Evolutionary conservation across 371 early-diverging fungal genomes (phyloP), one percentile per base, ranked within the genome.

Genomic region (Apophysomyces variabilis): DNA sequence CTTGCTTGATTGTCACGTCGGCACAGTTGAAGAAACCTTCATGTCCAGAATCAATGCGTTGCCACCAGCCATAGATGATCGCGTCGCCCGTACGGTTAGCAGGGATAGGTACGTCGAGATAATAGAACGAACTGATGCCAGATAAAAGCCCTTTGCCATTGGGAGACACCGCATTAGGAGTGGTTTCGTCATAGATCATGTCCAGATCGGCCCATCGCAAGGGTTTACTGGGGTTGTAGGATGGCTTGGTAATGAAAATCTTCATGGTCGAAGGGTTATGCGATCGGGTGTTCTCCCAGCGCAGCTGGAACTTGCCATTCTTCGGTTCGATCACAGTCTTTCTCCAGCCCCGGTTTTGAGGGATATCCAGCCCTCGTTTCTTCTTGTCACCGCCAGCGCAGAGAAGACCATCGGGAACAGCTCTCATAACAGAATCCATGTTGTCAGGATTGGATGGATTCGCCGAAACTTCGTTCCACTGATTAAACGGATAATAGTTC

Each of bases 1-100:
- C 60, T 18, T 79, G 76, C 54, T 68, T 66, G 59, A 58, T 58
- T 1, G 59, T 58, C 16, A 58, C 59, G 36, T 58, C 59, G n/a
- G 59, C 59, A 41, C 59, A 58, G 37, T 58, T 58, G 38, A 58
- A 58, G 59, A 58, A 58, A 14, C 9, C 59, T 41, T 58, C 59
- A 6, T 58, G 16, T 18, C 59, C 59, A 14, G 59, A 38, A 41
- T 58, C 59, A n/a, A 21, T 7, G 35, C 59, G 59, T 41, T 58
- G 59, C 59, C 59, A 58, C 37, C 12, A 26, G 21, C 39, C 35
- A 18, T 38, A 58, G 37, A 58, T 58, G 12, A 58, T 35, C 9
- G 59, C 59, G 35, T 58, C 37, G 35, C 59, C 59, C 1, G 59
- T 58, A 41, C 59, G 59, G 21, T 21, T 26, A 13, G 39, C 59